Evolutionary conservation across 228 moss, liverwort and hornwort genomes (phyloP), one percentile per base, ranked within the genome.

Genomic region (Sphagnum magellanicum): DNA sequence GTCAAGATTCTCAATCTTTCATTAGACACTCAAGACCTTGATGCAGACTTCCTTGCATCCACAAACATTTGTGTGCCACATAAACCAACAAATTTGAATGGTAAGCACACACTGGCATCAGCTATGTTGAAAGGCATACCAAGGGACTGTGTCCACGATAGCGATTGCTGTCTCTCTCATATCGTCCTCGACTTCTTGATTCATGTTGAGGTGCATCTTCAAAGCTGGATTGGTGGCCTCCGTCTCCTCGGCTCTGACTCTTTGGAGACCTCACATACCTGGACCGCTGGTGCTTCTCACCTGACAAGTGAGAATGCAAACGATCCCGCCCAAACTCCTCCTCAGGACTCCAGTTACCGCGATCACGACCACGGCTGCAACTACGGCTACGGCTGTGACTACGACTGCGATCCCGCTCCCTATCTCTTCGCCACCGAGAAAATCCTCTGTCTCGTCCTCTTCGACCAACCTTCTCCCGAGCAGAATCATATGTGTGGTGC

Each of bases 211-310:
- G 70, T 63, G 58, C 64, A 16, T 85, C 92, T 67, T 94, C 98
- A 68, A 79, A 83, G 82, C 94, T 94, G 70, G 90, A 91, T 74
- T 98, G 94, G 63, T 90, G 90, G 76, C 90, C 90, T 61, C 98
- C 87, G 81, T 81, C 87, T 6, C 97, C 93, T 72, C 84, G 83
- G 81, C 94, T 94, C 77, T 90, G 84, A 76, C 93, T 98, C 67
- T 86, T 90, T 77, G 84, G 86, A 49, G 98, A 94, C 72, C 88
- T 83, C 47, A 84, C 89, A 53, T 89, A 79, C 63, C 89, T 76
- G 46, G 72, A 72, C 64, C 48, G 4, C 64, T 75, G 85, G 67
- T 82, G 89, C 75, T 86, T 86, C 60, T 89, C 91, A 70, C 88
- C 92, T 48, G 84, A 84, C 49, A 88, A 90, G 77, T 79, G 79